Conservation (phyloP, 2,329 filamentous ascomycete genomes). For the Parafenestella ontariensis region DNA sequence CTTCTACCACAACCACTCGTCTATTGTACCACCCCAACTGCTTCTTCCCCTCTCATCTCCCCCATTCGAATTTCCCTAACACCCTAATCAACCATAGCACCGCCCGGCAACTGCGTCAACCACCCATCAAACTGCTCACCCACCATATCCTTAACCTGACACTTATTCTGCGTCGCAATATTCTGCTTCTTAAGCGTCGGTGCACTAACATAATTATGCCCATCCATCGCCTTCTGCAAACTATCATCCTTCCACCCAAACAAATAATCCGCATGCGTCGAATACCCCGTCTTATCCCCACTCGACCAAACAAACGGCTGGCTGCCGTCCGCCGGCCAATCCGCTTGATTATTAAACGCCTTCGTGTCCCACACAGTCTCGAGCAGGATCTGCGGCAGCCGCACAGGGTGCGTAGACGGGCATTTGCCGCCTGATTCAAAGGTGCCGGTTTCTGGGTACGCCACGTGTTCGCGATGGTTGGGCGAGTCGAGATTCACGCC, state of each 20-base stretch:
- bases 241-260: conserved; percentile 44
- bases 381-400: conserved; percentile 39
- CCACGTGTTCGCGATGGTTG: conserved; percentile 35
- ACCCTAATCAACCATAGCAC: conserved; percentile 4
- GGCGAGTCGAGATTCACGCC: conserved; percentile 36
- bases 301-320: conserved; percentile 44
- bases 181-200: conserved; percentile 42
- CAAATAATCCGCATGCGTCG: conserved; percentile 42
- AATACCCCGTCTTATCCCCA: conserved; percentile 36
- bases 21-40: no score
- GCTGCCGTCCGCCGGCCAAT: conserved; percentile 40
- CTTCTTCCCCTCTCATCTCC: no score
- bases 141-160: conserved; percentile 41
- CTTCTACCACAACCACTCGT: no score
- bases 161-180: conserved; percentile 45
- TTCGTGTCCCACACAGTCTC: conserved; percentile 45
- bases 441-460: conserved; percentile 36
- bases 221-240: conserved; percentile 40
- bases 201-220: conserved; percentile 36
- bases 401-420: conserved; percentile 36
- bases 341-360: conserved; percentile 40
- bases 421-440: conserved; percentile 41
- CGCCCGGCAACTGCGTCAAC: conserved; percentile 26
- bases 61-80: no score
- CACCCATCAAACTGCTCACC: conserved; percentile 41